Conservation (phyloP, 495 filamentous ascomycete genomes). For the Staphylotrichum tortipilum region DNA sequence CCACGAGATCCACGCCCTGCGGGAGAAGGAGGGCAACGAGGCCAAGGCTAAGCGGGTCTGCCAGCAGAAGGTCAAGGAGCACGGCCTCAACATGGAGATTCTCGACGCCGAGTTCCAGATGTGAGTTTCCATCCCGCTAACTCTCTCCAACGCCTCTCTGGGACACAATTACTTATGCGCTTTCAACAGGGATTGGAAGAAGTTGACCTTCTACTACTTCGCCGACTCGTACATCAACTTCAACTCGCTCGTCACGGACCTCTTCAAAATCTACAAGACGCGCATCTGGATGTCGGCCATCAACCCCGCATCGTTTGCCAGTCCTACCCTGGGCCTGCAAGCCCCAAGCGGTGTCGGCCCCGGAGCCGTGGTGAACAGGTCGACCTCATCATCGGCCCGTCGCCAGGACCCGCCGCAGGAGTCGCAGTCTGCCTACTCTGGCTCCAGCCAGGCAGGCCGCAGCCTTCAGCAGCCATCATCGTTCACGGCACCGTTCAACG, state of each 20-base stretch:
- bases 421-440: conserved; percentile 29
- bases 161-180: no score
- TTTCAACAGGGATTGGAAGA: conserved; percentile 83
- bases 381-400: conserved; percentile 34
- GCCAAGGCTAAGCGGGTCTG: conserved; percentile 95
- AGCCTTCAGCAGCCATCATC: conserved; percentile 30
- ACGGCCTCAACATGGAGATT: conserved; percentile 95
- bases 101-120: conserved; percentile 98
- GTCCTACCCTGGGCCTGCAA: conserved; percentile 62
- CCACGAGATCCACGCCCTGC: conserved; percentile 77
- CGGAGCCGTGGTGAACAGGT: conserved; percentile 45
- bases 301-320: conserved; percentile 96
- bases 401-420: conserved; percentile 41
- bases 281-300: conserved; percentile 99
- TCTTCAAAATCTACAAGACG: conserved; percentile 98
- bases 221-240: conserved; percentile 98
- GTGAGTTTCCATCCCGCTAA: conserved; percentile 53
- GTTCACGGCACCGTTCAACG: conserved; percentile 27
- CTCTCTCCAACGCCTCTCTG: no score
- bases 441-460: conserved; percentile 28
- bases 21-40: conserved; percentile 94
- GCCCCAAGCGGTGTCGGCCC: conserved; percentile 55
- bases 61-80: conserved; percentile 90
- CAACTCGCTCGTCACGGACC: conserved; percentile 89
- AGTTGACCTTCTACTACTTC: conserved; percentile 97